Conservation (phyloP, 2,329 filamentous ascomycete genomes). For the Penicillium sp. region DNA sequence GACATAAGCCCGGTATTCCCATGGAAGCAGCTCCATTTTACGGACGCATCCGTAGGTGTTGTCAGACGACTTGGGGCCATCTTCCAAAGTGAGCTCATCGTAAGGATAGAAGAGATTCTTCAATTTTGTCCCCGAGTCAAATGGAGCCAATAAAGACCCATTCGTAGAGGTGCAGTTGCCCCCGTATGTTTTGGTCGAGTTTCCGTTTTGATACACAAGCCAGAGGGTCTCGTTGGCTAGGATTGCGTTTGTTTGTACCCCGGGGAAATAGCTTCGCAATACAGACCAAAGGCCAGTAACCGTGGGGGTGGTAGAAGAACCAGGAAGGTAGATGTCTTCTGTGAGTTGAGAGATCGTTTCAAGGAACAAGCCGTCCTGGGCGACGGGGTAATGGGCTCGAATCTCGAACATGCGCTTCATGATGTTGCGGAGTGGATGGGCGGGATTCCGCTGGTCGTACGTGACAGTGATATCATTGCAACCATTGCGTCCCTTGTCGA, state of each 20-base stretch:
- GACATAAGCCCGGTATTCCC: constrained; percentile 62
- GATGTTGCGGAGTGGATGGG: constrained; percentile 60
- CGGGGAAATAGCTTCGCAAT: constrained; percentile 51
- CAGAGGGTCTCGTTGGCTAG: constrained; percentile 47
- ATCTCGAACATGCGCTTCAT: constrained; percentile 63
- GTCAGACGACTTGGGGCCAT: constrained; percentile 47
- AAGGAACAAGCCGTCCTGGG: constrained; percentile 60
- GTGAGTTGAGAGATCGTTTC: constrained; percentile 58
- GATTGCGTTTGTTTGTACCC: constrained; percentile 49
- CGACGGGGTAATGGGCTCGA: constrained; percentile 56
- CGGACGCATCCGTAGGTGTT: constrained; percentile 58
- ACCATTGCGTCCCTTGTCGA: constrained; percentile 54
- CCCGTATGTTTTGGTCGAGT: constrained; percentile 54
- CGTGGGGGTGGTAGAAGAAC: constrained; percentile 53
- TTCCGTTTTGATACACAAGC: constrained; percentile 48
- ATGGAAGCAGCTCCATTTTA: constrained; percentile 54
- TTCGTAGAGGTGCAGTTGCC: constrained; percentile 49
- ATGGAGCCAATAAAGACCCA: constrained; percentile 55
- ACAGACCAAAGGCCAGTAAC: constrained; percentile 63
- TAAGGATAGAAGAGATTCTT: constrained; percentile 65
- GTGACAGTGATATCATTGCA: constrained; percentile 58
- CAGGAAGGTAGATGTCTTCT: constrained; percentile 50
- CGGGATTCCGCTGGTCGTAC: constrained; percentile 63
- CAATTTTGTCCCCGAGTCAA: constrained; percentile 53
- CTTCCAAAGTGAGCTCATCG: constrained; percentile 53